Base-by-base conservation (phyloP, 2,329 filamentous ascomycete genomes). In the Zalaria sp. region DNA sequence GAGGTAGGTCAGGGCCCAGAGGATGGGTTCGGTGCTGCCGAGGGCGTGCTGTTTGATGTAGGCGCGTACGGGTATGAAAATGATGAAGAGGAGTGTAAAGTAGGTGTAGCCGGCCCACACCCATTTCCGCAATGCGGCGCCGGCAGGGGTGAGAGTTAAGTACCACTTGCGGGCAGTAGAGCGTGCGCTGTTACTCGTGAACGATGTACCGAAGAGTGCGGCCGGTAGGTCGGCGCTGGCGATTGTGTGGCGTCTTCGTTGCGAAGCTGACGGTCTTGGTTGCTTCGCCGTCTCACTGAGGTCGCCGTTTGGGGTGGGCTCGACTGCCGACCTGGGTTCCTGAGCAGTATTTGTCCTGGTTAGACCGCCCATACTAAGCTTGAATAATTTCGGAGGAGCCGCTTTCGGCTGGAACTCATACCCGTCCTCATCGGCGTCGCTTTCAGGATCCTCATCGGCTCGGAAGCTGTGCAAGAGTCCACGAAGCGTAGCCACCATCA, bases 1-100 rank as follows among this genome's bases (percentile, higher is more conserved):
- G 3, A 95, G 65, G 59, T 98, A 98, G 2, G 85, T 81, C 7
- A 95, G 61, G 0, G 86, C 88, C 91, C 91, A 98, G 2, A 89
- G 85, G 36, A 98, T 75, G 0, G 91, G 87, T 52, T 98, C 91
- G 40, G 77, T 66, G 10, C 76, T 77, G 29, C 71, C 55, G 1
- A 98, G 68, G 9, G 86, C 87, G 47, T 73, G 68, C 35, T 64
- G 62, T 34, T 72, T 64, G 39, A 96, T 76, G 50, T 85, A 82
- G 2, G 68, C 67, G 41, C 87, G 75, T 27, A 96, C 72, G 0
- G 79, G 82, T 3, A 77, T 61, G 3, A 94, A 61, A 40, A 93
- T 75, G 28, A 85, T 73, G 1, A 66, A 53, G 5, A 79, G 40
- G 5, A 93, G 75, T 38, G 76, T 72, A 1, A 68, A 45, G 57